Base-by-base conservation (phyloP, 495 filamentous ascomycete genomes). In the Annulohypoxylon stygium region DNA sequence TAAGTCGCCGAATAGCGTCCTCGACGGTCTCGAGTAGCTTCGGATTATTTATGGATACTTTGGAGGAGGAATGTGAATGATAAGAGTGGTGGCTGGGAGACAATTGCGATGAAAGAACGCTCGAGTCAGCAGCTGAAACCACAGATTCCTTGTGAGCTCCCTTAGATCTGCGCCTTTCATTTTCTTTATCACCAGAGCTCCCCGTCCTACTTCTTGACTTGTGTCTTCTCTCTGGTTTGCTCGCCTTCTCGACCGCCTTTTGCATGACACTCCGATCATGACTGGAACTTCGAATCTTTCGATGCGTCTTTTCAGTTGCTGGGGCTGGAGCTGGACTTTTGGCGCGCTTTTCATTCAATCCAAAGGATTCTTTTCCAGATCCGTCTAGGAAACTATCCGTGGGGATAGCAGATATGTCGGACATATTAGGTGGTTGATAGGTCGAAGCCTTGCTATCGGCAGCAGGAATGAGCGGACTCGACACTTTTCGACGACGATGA, bases 11-110 rank as follows among this genome's bases (percentile, higher is more conserved):
- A 72, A 99, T 98, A 20, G 96, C 94, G 83, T 98, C 95, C 80
- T 98, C 95, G 7, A 99, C 95, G 0, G 94, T 95, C 78, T 97
- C 93, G 4, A 98, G 87, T n/a, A 99, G 82, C 70, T 93, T 97
- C 0, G 95, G 95, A 77, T 99, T 98, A 81, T 97, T 98, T 81
- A 97, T 91, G 0, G 93, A 96, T 6, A 94, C 80, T 62, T 90
- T 93, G 25, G 93, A 96, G 14, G 90, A 89, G 33, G 94, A 95
- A 75, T 93, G 89, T 65, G 91, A 87, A 75, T 94, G 92, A 43
- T 88, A 87, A 12, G 92, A 93, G 43, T 87, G 88, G 65, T 90
- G 89, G 75, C 87, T 90, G 10, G 89, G 84, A 50, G 91, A 90
- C n/a, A 93, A 76, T 25, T 90, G 89, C 5, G 93, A 94, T 48